Percentiles rank a stretch among this genome's conserved stretches.
Conservation (phyloP, 169 alveolate genomes). For the Condylostoma magnum region DNA sequence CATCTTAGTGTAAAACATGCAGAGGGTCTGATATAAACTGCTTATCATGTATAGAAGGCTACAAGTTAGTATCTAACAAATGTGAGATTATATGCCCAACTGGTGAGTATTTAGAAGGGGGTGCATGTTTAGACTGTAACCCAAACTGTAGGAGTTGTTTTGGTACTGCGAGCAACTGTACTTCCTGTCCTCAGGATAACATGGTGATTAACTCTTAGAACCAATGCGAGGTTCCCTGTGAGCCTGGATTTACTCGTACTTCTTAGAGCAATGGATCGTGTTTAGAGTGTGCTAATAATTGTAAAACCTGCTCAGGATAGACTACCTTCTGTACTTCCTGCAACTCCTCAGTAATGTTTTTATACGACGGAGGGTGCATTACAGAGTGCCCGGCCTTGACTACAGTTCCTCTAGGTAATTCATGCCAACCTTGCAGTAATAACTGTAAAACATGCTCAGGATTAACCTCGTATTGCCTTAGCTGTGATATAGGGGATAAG, state of each 20-base stretch:
- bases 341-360: not conserved
- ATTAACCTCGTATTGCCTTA: not conserved
- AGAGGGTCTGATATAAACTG: not conserved
- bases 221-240: not conserved
- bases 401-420: not conserved
- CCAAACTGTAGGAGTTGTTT: not conserved
- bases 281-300: not conserved
- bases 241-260: not conserved
- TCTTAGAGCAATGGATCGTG: not conserved
- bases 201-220: not conserved
- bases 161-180: not conserved
- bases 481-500: not conserved
- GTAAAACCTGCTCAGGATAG: constrained; percentile 16
- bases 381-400: not conserved
- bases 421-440: not conserved
- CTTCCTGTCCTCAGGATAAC: not conserved
- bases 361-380: not conserved
- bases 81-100: not conserved
- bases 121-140: not conserved
- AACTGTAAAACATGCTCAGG: not conserved
- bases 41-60: not conserved
- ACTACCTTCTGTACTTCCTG: constrained; percentile 14
- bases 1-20: not conserved
- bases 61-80: not conserved
- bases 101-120: not conserved